phyloP scores from a whole-genome alignment of 1,139 yeast species.

The Yamadazyma triangularis region DNA sequence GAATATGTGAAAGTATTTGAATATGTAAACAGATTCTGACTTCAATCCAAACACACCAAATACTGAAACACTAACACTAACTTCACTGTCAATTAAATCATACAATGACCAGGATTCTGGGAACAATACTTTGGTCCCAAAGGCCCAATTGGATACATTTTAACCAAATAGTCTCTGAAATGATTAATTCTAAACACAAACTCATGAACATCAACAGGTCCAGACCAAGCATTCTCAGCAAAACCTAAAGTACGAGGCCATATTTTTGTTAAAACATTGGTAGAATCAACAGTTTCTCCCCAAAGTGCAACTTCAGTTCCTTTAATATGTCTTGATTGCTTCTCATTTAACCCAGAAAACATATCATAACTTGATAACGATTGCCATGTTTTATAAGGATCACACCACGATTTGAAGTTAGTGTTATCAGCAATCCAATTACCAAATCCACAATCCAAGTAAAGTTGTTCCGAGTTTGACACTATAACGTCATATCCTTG shows the following conservation, averaged over 20 bases:
- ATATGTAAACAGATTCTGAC: conserved; percentile 33
- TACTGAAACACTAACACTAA: conserved; percentile 41
- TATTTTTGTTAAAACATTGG: conserved; percentile 32
- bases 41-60: conserved; percentile 46
- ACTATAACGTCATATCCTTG: conserved; percentile 43
- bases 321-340: conserved; percentile 35
- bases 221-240: conserved; percentile 46
- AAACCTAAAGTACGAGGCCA: conserved; percentile 50
- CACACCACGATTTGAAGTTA: conserved; percentile 41
- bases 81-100: conserved; percentile 27
- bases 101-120: conserved; percentile 38
- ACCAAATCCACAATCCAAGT: conserved; percentile 47
- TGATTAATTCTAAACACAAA: conserved; percentile 38
- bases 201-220: conserved; percentile 31
- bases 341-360: too few relatives aligned
- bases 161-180: conserved; percentile 41
- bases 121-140: conserved; percentile 40
- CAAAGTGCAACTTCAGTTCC: conserved; percentile 47
- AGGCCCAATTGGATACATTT: conserved; percentile 31
- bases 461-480: conserved; percentile 32
- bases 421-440: conserved; percentile 30
- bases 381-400: conserved; percentile 45
- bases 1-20: too few relatives aligned
- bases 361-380: too few relatives aligned
- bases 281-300: conserved; percentile 41